Evolutionary conservation across 2,329 filamentous ascomycete genomes (phyloP).

Genomic region (Aspergillus tubingensis): DNA sequence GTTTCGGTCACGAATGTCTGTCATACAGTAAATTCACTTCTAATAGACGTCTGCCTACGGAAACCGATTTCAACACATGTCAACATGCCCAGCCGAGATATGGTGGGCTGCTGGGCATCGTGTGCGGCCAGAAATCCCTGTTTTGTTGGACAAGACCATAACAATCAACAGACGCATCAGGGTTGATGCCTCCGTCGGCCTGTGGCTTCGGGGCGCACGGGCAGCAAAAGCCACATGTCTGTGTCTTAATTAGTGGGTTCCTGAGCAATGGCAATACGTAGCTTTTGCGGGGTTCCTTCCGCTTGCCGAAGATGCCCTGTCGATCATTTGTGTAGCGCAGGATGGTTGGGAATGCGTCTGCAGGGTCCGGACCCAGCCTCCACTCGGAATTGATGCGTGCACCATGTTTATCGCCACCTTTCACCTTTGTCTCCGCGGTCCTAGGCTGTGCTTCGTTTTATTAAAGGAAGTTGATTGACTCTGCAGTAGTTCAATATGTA

Average conservation of each 20-base stretch:
- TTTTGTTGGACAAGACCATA: slow-evolving; percentile 1
- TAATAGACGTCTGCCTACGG: background rate
- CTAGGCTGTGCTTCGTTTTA: background rate
- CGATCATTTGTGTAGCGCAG: background rate
- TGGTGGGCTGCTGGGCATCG: background rate
- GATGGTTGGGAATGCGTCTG: slow-evolving; percentile 2
- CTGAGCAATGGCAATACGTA: slow-evolving; percentile 4
- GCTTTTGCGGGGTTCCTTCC: slow-evolving; percentile 1
- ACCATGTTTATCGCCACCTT: too few species aligned
- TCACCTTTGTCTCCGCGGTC: background rate
- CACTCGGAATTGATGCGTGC: slow-evolving; percentile 4
- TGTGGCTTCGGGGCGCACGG: background rate
- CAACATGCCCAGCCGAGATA: slow-evolving; percentile 3
- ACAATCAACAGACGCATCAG: background rate
- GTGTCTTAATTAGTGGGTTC: background rate
- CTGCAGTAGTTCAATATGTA: background rate
- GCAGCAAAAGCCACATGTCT: background rate
- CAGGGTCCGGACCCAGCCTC: slow-evolving; percentile 7
- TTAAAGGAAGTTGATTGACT: background rate
- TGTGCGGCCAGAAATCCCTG: slow-evolving; percentile 14
- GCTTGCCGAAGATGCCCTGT: background rate
- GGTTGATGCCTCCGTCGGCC: background rate
- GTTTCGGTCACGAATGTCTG: slow-evolving; percentile 4
- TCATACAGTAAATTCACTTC: background rate
- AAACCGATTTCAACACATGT: background rate